Evolutionary conservation across 2,329 filamentous ascomycete genomes (phyloP).

Genomic region (Pyrenophora teres): DNA sequence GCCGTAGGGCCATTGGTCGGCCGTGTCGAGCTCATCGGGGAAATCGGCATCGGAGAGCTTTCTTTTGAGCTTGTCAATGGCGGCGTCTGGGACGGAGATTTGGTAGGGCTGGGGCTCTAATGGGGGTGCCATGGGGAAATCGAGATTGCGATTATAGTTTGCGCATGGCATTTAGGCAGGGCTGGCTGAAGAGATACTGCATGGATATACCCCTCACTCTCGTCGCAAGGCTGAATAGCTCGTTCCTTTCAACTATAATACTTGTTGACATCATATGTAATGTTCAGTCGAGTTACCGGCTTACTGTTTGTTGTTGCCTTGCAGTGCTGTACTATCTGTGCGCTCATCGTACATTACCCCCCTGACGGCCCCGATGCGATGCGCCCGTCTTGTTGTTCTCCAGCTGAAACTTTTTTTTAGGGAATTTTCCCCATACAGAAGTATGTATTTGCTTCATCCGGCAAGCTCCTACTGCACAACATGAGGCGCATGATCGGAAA

Average conservation of each 20-base stretch:
- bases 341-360: no score
- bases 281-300: background rate
- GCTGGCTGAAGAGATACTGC: no score
- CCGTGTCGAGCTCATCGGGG: conserved; percentile 58
- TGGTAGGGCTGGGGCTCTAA: conserved; percentile 36
- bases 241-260: background rate
- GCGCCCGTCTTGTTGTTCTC: background rate
- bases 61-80: conserved; percentile 59
- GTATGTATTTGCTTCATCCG: background rate
- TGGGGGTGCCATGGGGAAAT: conserved; percentile 11
- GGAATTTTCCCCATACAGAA: background rate
- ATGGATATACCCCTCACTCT: background rate
- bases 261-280: background rate
- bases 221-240: background rate
- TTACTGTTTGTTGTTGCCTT: background rate
- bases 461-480: background rate
- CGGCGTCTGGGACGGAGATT: conserved; percentile 45
- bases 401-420: background rate
- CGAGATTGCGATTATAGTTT: background rate
- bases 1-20: conserved; percentile 62
- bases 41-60: conserved; percentile 61
- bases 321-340: background rate
- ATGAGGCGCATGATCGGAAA: background rate
- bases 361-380: background rate
- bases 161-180: background rate